Base-by-base conservation (phyloP, 2,329 filamentous ascomycete genomes). In the Hirsutella rhossiliensis region DNA sequence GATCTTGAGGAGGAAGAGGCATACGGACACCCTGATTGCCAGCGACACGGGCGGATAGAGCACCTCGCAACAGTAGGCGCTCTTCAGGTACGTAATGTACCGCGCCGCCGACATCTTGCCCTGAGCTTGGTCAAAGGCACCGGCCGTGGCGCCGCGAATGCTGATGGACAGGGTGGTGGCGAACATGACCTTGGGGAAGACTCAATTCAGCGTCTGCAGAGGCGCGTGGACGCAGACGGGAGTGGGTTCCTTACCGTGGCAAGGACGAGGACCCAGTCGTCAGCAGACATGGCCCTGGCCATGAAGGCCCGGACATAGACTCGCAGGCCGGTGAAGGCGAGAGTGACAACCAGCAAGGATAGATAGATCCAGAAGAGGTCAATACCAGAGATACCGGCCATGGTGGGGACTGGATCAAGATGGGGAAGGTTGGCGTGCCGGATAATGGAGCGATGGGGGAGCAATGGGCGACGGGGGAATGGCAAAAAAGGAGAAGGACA, bases 301-400 rank as follows among this genome's bases (percentile, higher is more conserved):
- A 46, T 44, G 28, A 19, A 11, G 18, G 39, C 42, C 20, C 40
- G 19, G 32, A 44, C 45, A 11, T 46, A 46, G 3, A 44, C n/a
- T 8, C 45, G 27, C 27, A 46, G 27, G 39, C 62, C 62, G 15
- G 71, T 64, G 32, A 72, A 50, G 32, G 62, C 47, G 43, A 68
- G 57, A 11, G 64, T 56, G 17, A 64, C 20, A 8, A 54, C 43
- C 11, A 68, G 53, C 43, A 66, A 64, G 1, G 42, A 36, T 15
- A 53, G 43, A 45, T 55, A 52, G 5, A 55, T 50, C 32, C 43
- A 46, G 31, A 53, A 54, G 12, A 54, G 41, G 29, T 44, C 43
- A 46, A 47, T 48, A 15, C 50, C 52, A 19, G 28, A 23, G 9
- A 18, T 19, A n/a, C 28, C 30, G n/a, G 40, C 38, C 59, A 71